phyloP scores from a whole-genome alignment of 2,329 filamentous ascomycete genomes.

The Colletotrichum orchidophilum region DNA sequence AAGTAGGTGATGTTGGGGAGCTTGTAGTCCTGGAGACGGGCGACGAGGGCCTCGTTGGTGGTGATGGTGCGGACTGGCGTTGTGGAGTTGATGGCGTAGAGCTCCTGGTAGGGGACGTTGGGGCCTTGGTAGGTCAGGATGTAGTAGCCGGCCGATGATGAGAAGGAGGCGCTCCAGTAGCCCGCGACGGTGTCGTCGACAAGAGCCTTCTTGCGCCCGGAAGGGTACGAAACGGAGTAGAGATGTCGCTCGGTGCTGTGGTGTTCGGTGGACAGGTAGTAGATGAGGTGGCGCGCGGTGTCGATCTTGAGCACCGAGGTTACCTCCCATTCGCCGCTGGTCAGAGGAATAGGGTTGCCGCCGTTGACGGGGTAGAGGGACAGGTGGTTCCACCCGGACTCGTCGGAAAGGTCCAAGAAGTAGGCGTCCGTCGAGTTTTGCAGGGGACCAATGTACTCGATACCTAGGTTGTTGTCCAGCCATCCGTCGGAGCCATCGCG shows the following conservation, averaged over 20 bases:
- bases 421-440: conserved; percentile 52
- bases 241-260: conserved; percentile 75
- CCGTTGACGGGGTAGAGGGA: conserved; percentile 70
- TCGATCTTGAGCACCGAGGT: conserved; percentile 68
- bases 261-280: conserved; percentile 71
- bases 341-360: conserved; percentile 65
- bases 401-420: conserved; percentile 74
- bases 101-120: conserved; percentile 74
- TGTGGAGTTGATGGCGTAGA: conserved; percentile 67
- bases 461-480: conserved; percentile 68
- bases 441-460: conserved; percentile 62
- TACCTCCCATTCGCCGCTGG: conserved; percentile 74
- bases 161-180: conserved; percentile 73
- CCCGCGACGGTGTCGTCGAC: conserved; percentile 69
- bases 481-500: conserved; percentile 69
- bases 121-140: conserved; percentile 72
- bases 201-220: conserved; percentile 63
- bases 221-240: conserved; percentile 71
- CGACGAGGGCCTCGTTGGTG: conserved; percentile 66
- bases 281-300: conserved; percentile 62
- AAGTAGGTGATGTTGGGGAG: conserved; percentile 73
- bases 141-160: conserved; percentile 69
- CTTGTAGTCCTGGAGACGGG: conserved; percentile 66
- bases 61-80: conserved; percentile 65
- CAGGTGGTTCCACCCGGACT: conserved; percentile 72